These are phyloP conservation scores for Saccharomycopsis sp. DNA, from an alignment of 805 yeast genomes.

Conservation along the genomic window DNA sequence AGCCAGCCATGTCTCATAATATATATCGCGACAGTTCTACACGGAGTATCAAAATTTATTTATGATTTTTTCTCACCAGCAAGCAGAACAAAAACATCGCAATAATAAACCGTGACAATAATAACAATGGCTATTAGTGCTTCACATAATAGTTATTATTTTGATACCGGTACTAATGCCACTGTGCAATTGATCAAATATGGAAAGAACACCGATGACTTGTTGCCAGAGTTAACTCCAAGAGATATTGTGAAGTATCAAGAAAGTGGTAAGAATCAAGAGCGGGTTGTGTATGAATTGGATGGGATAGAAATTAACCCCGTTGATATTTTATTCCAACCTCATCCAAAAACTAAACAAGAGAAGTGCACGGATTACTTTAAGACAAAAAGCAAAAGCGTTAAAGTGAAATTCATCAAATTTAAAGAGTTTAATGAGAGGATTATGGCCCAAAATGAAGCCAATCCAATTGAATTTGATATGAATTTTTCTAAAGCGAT, in stretches of 20 bases:
- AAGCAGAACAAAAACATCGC: too few species aligned
- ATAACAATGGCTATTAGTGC: constrained; percentile 1
- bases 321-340: constrained; percentile 17
- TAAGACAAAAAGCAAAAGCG: constrained; percentile 1
- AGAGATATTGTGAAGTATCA: constrained; percentile 6
- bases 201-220: neutral
- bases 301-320: constrained; percentile 20
- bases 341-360: constrained; percentile 8
- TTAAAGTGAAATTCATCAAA: constrained; percentile 6
- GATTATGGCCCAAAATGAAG: constrained; percentile 3
- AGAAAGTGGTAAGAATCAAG: constrained; percentile 1
- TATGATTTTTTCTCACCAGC: too few species aligned
- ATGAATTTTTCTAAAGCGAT: neutral
- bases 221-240: constrained; percentile 10
- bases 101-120: neutral
- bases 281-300: constrained; percentile 11
- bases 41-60: too few species aligned
- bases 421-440: constrained; percentile 13
- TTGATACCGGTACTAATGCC: neutral
- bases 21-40: too few species aligned
- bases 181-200: neutral
- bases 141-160: neutral
- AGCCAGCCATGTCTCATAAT: too few species aligned
- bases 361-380: constrained; percentile 10
- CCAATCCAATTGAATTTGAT: constrained; percentile 9